Evolutionary conservation across 441 rosid genomes (phyloP).

Genomic region (Geranium incanum): DNA sequence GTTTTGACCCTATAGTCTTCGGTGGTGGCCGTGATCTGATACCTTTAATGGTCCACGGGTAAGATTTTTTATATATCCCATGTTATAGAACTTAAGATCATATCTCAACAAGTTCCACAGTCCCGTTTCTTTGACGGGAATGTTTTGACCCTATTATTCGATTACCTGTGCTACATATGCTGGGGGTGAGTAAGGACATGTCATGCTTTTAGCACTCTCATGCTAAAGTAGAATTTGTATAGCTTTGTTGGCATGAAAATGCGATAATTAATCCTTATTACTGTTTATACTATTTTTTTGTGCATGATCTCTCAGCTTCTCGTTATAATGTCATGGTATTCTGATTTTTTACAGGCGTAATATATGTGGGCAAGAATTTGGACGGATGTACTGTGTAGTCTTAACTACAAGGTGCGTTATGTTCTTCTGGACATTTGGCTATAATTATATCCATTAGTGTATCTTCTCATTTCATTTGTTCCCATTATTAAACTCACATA

Average conservation of each 20-base stretch:
- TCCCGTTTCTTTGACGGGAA: too few species aligned
- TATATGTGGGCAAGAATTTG: slow-evolving; percentile 91
- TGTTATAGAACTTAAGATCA: background rate
- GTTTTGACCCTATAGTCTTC: slow-evolving; percentile 89
- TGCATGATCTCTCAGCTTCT: too few species aligned
- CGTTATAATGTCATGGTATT: too few species aligned
- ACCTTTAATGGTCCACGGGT: slow-evolving; percentile 96
- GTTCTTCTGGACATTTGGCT: background rate
- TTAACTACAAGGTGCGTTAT: slow-evolving; percentile 58
- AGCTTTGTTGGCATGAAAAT: too few species aligned
- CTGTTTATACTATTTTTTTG: background rate
- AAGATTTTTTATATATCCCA: slow-evolving; percentile 19
- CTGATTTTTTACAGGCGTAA: slow-evolving; percentile 54
- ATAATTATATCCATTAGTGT: background rate
- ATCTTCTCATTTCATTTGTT: slow-evolving; percentile 9
- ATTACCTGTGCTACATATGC: background rate
- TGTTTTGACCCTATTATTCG: background rate
- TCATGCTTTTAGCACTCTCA: background rate
- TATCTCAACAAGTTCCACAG: too few species aligned
- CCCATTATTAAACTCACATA: slow-evolving; percentile 35
- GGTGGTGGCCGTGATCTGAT: slow-evolving; percentile 75
- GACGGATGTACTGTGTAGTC: slow-evolving; percentile 75
- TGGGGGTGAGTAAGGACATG: background rate
- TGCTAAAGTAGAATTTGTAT: too few species aligned
- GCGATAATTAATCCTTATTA: background rate